A percentile compares a stretch with the other conserved stretches of the same genome.
Conservation (phyloP, 495 filamentous ascomycete species). For the Amniculicola lignicola region DNA sequence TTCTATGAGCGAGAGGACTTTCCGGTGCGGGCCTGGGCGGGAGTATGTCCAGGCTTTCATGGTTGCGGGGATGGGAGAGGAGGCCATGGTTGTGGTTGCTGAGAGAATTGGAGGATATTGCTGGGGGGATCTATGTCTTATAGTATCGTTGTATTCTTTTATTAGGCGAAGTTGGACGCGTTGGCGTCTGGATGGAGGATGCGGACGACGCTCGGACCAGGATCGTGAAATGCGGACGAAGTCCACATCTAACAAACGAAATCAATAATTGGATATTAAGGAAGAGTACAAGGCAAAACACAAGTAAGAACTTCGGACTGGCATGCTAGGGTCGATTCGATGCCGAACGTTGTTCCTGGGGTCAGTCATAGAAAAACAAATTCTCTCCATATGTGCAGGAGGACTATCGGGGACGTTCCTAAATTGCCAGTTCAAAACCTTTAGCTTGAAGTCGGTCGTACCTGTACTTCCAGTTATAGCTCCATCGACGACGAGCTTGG, state of each 20-base stretch:
- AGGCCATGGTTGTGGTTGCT: constrained; percentile 2
- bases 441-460: constrained; percentile 9
- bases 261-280: too few relatives aligned
- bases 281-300: too few relatives aligned
- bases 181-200: not conserved
- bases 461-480: constrained; percentile 34
- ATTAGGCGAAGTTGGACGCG: not conserved
- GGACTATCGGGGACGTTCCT: not conserved
- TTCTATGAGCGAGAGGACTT: constrained; percentile 32
- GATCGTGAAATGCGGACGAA: constrained; percentile 5
- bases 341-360: too few relatives aligned
- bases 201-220: constrained; percentile 8
- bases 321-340: too few relatives aligned
- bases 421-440: not conserved
- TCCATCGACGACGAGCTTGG: constrained; percentile 56
- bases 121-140: not conserved
- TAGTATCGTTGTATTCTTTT: not conserved
- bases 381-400: too few relatives aligned
- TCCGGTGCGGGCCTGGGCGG: constrained; percentile 8
- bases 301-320: too few relatives aligned
- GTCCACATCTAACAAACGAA: not conserved
- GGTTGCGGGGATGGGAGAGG: constrained; percentile 8
- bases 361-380: too few relatives aligned
- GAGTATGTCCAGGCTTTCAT: constrained; percentile 37
- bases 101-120: not conserved